Base-by-base conservation (phyloP, 164 flowering plant species). In the Umbilicus rupestris region DNA sequence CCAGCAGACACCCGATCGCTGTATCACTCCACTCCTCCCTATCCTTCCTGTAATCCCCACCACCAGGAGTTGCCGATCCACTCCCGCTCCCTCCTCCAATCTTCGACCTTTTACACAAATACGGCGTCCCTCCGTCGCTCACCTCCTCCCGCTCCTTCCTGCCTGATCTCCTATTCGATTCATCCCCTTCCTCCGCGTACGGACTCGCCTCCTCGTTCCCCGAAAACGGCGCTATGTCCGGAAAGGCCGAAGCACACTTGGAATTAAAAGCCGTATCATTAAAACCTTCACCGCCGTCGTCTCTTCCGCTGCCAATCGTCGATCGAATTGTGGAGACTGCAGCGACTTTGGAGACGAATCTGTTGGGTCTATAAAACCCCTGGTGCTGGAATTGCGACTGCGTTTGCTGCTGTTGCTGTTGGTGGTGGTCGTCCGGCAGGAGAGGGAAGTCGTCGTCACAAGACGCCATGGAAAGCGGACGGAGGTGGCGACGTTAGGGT, bases 11-110 rank as follows among this genome's bases (percentile, higher is more conserved):
- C 68, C 68, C 78, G 16, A 86, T 86, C 66, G 91, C 88, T 59
- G 84, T 33, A 39, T 84, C 88, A 71, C 86, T 83, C 91, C 91
- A 86, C 72, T 86, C 91, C 73, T 86, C 91, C 63, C 91, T 66
- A 46, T 86, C 91, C 75, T 81, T 86, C 80, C 87, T 24, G 55
- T 81, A 77, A 68, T 81, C 74, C 7, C 33, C 33, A 3, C 60
- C 60, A 16, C 60, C 60, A 55, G 35, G 60, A 14, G 60, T 28
- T 33, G 33, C 60, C 33, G 60, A 55, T 22, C 58, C 58, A 9
- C 55, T 45, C 26, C 68, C 66, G 11, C 72, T 42, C 12, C 70
- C 62, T 9, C 70, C 67, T 3, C 74, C 65, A 7, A 71, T 4
- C 49, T 72, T 83, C 70, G 77, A 26, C 52, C 68, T 76, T 70